phyloP scores from a whole-genome alignment of 2,329 filamentous ascomycete species.

The Fusarium avenaceum region DNA sequence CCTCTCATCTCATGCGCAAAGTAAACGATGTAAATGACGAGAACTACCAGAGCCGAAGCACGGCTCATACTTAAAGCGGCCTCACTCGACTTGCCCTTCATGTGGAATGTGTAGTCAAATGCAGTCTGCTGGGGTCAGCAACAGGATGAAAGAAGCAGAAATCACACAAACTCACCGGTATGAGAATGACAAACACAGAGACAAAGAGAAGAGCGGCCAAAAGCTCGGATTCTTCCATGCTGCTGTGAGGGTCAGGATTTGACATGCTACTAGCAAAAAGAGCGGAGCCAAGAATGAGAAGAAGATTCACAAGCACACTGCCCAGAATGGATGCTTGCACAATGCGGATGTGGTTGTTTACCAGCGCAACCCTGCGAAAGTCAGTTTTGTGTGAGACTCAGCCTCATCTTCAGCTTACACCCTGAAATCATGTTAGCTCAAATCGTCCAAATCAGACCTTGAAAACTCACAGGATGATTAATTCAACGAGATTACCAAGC shows the following conservation, averaged over 20 bases:
- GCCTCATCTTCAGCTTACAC: conserved; percentile 50
- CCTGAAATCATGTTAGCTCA: conserved; percentile 50
- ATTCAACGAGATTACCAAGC: conserved; percentile 72
- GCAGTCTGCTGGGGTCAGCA: conserved; percentile 53
- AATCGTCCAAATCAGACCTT: not conserved
- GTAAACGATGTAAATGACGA: conserved; percentile 80
- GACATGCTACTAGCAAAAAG: conserved; percentile 78
- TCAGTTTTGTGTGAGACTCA: conserved; percentile 25
- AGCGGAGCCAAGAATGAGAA: conserved; percentile 82
- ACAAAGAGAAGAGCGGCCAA: conserved; percentile 55
- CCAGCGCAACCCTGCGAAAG: conserved; percentile 61
- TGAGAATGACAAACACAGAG: conserved; percentile 56
- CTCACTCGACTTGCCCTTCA: conserved; percentile 66
- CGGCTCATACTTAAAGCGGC: conserved; percentile 80
- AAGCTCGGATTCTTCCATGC: conserved; percentile 53
- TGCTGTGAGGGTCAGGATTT: conserved; percentile 71
- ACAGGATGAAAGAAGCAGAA: fast-evolving
- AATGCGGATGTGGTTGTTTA: conserved; percentile 76
- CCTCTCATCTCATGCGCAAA: conserved; percentile 82
- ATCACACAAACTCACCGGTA: conserved; percentile 50
- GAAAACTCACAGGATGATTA: conserved; percentile 67
- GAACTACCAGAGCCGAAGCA: conserved; percentile 80
- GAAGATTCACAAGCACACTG: conserved; percentile 81
- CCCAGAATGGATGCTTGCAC: conserved; percentile 83
- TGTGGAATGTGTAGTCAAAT: conserved; percentile 66